Evolutionary conservation across 192 early-diverging fungal species (phyloP).

Genomic region (Coemansia sp.): DNA sequence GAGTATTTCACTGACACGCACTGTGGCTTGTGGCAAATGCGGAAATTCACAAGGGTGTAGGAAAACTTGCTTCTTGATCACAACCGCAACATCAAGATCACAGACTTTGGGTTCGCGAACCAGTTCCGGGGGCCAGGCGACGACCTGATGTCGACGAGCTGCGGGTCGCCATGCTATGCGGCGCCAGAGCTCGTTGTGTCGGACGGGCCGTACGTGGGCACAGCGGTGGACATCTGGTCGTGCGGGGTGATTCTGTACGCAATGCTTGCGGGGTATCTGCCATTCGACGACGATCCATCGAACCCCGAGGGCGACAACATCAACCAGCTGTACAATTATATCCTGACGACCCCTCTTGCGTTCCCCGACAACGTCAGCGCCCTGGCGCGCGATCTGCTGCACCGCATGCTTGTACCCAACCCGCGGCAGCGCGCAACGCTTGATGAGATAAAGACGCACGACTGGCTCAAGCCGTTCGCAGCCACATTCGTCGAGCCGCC

Average conservation of each 20-base stretch:
- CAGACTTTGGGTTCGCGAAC: slow-evolving; percentile 99
- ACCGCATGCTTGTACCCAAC: slow-evolving; percentile 90
- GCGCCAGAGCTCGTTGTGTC: slow-evolving; percentile 98
- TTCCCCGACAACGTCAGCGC: slow-evolving; percentile 86
- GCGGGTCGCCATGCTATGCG: slow-evolving; percentile 98
- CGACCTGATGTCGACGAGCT: slow-evolving; percentile 89
- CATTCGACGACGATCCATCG: slow-evolving; percentile 87
- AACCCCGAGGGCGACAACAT: slow-evolving; percentile 92
- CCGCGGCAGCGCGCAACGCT: slow-evolving; percentile 74
- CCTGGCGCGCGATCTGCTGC: slow-evolving; percentile 76
- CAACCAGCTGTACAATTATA: slow-evolving; percentile 81
- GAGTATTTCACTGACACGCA: too few species aligned
- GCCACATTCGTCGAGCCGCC: slow-evolving; percentile 52
- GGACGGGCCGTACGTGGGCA: slow-evolving; percentile 93
- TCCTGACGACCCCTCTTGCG: slow-evolving; percentile 72
- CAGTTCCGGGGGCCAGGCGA: slow-evolving; percentile 71
- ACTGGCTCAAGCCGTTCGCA: slow-evolving; percentile 59
- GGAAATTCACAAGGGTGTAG: slow-evolving; percentile 29
- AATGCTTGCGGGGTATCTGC: slow-evolving; percentile 87
- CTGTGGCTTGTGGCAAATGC: neutral
- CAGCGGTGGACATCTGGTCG: slow-evolving; percentile 97
- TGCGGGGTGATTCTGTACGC: slow-evolving; percentile 97
- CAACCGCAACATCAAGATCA: slow-evolving; percentile 91
- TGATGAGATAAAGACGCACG: slow-evolving; percentile 73
- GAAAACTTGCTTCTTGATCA: slow-evolving; percentile 94